These are phyloP conservation scores for Wakefieldia striispora DNA, from an alignment of 768 basidiomycete genomes.

Conservation along the genomic window DNA sequence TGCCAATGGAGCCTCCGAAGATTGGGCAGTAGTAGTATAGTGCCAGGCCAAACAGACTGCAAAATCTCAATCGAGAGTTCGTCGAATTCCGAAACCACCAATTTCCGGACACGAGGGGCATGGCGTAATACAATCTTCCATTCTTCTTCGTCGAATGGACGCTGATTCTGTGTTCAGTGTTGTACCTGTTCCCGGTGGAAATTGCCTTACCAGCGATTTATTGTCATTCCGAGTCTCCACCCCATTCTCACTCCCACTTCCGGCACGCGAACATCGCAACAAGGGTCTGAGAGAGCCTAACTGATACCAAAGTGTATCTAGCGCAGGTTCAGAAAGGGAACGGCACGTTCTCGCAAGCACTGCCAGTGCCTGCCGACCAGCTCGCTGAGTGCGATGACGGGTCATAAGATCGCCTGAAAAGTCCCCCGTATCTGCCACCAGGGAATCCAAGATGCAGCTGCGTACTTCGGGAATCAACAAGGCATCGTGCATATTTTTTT, in stretches of 20 bases:
- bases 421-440: not conserved
- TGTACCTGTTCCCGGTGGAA: not conserved
- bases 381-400: not conserved
- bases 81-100: not conserved
- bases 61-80: not conserved
- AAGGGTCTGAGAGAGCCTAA: conserved; percentile 3
- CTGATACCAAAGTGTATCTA: conserved; percentile 9
- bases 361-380: not conserved
- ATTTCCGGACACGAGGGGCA: conserved; percentile 8
- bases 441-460: not conserved
- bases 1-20: not conserved
- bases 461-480: conserved; percentile 5
- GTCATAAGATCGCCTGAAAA: not conserved
- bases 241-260: too few species aligned
- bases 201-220: not conserved
- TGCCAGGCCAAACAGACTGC: conserved; percentile 1
- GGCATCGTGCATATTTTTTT: not conserved
- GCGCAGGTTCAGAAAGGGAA: conserved; percentile 12
- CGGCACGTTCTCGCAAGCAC: conserved; percentile 16
- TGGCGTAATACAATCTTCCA: conserved; percentile 4
- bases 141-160: conserved; percentile 2
- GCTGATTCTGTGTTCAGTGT: not conserved
- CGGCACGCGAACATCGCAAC: too few species aligned
- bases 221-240: too few species aligned
- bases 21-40: conserved; percentile 8